Conservation (phyloP, 441 rosid species). For the Macaranga tanarius region DNA sequence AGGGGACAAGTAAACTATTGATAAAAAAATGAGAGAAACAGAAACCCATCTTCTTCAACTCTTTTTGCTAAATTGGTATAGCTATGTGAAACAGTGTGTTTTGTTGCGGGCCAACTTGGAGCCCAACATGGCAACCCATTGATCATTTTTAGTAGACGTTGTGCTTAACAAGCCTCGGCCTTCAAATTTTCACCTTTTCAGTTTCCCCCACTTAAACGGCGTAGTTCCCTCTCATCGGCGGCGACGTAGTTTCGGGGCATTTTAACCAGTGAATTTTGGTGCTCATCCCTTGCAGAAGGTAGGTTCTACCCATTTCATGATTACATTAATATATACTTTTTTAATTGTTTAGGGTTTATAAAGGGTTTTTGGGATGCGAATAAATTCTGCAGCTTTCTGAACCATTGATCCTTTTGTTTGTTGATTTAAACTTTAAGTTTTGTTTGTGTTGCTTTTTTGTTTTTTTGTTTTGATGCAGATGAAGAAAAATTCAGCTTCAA, state of each 20-base stretch:
- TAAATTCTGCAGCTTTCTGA: not conserved
- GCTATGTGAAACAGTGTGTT: fast-evolving
- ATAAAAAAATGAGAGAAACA: too few relatives aligned
- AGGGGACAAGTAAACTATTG: too few relatives aligned
- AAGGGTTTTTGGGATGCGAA: not conserved
- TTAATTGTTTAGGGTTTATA: conserved; percentile 7
- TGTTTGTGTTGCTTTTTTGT: not conserved
- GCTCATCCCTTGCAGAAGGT: too few relatives aligned
- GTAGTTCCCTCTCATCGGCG: not conserved
- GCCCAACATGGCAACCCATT: not conserved
- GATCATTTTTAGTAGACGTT: not conserved
- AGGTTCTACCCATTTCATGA: not conserved
- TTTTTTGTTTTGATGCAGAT: not conserved
- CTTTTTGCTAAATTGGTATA: not conserved
- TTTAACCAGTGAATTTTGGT: not conserved
- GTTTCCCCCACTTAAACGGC: not conserved
- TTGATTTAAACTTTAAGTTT: too few relatives aligned
- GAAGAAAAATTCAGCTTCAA: conserved; percentile 36
- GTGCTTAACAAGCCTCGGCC: not conserved
- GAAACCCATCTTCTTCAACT: too few relatives aligned
- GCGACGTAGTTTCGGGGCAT: not conserved
- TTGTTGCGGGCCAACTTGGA: too few relatives aligned
- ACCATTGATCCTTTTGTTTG: not conserved
- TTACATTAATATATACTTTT: not conserved
- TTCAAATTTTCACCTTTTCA: not conserved